Conservation (phyloP, 2,329 filamentous ascomycete genomes). For the Setomelanomma holmii region DNA sequence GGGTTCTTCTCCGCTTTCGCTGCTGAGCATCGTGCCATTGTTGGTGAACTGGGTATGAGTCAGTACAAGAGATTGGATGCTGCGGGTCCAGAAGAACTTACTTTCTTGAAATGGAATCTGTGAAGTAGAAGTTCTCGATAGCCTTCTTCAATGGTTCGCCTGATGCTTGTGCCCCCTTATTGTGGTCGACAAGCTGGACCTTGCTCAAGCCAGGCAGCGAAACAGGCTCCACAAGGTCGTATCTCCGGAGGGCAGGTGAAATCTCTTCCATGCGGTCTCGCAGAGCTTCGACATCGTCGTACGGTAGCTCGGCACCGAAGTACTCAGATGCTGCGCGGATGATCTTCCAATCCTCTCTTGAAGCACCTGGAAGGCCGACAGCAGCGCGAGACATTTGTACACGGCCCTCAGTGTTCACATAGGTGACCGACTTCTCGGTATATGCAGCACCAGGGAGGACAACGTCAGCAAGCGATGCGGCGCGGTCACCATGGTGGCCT, state of each 20-base stretch:
- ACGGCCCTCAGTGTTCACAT: conserved; percentile 96
- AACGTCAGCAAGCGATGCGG: conserved; percentile 90
- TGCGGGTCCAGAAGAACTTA: conserved; percentile 57
- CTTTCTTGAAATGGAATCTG: conserved; percentile 95
- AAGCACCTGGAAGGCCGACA: conserved; percentile 84
- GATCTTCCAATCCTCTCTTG: conserved; percentile 98
- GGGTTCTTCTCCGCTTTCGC: conserved; percentile 73
- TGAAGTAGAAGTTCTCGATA: conserved; percentile 98
- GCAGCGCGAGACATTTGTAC: conserved; percentile 93
- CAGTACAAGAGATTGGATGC: no score
- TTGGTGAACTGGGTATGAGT: conserved; percentile 94
- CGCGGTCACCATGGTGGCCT: conserved; percentile 94
- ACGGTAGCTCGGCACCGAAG: conserved; percentile 83
- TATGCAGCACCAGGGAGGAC: conserved; percentile 94
- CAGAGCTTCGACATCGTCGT: conserved; percentile 88
- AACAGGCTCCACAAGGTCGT: conserved; percentile 88
- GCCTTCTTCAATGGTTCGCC: conserved; percentile 80
- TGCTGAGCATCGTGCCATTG: conserved; percentile 96
- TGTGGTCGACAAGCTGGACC: conserved; percentile 94
- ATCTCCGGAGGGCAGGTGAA: conserved; percentile 84
- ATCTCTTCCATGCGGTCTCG: conserved; percentile 96
- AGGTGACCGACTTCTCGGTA: conserved; percentile 95
- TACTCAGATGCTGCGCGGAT: conserved; percentile 92
- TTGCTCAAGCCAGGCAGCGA: conserved; percentile 78
- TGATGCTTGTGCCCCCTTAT: conserved; percentile 81